Evolutionary conservation across 164 flowering plant species (phyloP), one percentile per base, ranked within the genome.

Genomic region (Cinnamomum micranthum): DNA sequence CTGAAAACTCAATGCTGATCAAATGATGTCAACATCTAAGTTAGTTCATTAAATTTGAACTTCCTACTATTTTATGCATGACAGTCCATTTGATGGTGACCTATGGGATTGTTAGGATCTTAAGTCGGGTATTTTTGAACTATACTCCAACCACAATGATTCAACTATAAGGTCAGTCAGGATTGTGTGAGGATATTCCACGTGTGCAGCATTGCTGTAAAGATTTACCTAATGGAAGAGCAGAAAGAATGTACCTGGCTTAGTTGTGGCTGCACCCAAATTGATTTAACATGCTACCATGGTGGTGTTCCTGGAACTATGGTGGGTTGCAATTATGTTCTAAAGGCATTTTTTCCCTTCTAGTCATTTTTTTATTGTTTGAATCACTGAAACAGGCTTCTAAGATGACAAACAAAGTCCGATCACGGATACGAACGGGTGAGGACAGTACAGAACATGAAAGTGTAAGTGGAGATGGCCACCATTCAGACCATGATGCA

Each of bases 401-500:
- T 4, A 91, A 89, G 78, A 92, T 91, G 78, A 87, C 94, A 77
- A 90, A 86, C 86, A 93, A 88, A 83, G 97, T 93, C 50, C 87
- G 84, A 70, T 88, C 95, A 6, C 89, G 76, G 78, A 86, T 88
- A 22, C 82, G 84, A 73, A 83, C 86, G 0, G 84, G 87, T 64
- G 96, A 92, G 65, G 84, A 78, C 72, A 73, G 20, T 72, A 25
- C 68, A 50, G 86, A 82, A 55, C 87, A 76, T 55, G 95, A 94
- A 81, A 81, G 87, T 76, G 90, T 87, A 71, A 86, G 85, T 78
- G 87, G 89, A 35, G 93, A 87, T 71, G 80, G 88, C 79, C 91
- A 84, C 74, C 81, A 80, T 62, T 91, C 91, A 67, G 92, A 89
- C 78, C 86, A 88, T 74, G 96, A 92, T 81, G 81, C 85, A 6